Evolutionary conservation across 495 filamentous ascomycete species (phyloP), one percentile per base, ranked within the genome.

Genomic region (Pseudoneurospora amorphoporcata): DNA sequence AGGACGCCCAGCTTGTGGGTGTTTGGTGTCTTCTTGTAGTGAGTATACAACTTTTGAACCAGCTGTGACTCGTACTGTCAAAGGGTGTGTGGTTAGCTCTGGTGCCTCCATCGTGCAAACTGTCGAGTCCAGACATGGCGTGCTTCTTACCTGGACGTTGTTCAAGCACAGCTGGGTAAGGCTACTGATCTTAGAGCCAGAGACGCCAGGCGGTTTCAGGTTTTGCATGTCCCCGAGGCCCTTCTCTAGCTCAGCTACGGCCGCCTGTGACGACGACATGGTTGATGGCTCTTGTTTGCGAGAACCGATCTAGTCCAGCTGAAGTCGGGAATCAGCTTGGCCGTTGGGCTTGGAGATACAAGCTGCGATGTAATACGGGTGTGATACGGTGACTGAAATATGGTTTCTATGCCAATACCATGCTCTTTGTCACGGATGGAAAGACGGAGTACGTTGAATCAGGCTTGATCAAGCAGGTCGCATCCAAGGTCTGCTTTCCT

Each of bases 1-100:
- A 99, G 90, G 79, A 98, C 94, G 82, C 95, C 95, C 85, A 99
- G 86, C 85, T 99, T 99, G 88, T 98, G 94, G 79, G 94, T 95
- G 77, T 88, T 88, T 68, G 94, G 94, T 75, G 94, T 90, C 84
- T 94, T 97, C 83, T 96, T 97, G 90, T 98, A 97, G 78, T 97
- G 94, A 43, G 93, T 94, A 85, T 92, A 97, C 78, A 99, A 90
- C 79, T 97, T 98, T 79, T 97, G 93, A 78, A 98, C 92, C 76
- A 98, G 90, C 80, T 94, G 90, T 61, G 94, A 94, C 86, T 98
- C 95, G 81, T 92, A 94, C 95, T 99, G 85, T 70, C 76, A 73
- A 68, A 73, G 68, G 68, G 41, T 40, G 58, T 40, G 32, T 76
- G 40, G 79, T 85, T 77, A 83, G 83, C 77, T 76, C 72, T 71